Base-by-base conservation (phyloP, 2,329 filamentous ascomycete species). In the Fusarium neocosmosporiellum region DNA sequence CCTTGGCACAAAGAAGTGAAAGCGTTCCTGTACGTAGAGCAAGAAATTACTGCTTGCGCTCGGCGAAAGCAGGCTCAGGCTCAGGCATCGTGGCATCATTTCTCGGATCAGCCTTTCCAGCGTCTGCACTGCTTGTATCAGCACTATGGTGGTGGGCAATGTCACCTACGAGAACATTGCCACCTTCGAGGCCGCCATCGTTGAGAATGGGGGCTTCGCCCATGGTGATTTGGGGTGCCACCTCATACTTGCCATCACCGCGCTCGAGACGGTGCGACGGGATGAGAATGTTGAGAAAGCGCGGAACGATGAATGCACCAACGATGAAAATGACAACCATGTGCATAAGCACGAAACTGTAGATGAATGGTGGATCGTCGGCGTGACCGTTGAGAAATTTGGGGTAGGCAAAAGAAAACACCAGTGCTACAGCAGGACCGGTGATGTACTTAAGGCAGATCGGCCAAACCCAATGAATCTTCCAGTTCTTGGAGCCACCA, bases 401-500 rank as follows among this genome's bases (percentile, higher is more conserved):
- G 0, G 84, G 84, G 66, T 86, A 87, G 0, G 83, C 81, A 61
- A 87, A 86, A 41, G 83, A 84, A 67, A 84, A 84, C 31, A 86
- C 82, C n/a, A 87, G 82, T 8, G 82, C 82, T 0, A 87, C 78
- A 7, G 85, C 80, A 0, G 85, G 86, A 0, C 81, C 84, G 9
- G 83, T 83, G 24, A 86, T 70, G 27, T 85, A 87, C 8, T 85
- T 84, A 0, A 86, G 75, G 0, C 87, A 78, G 10, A 84, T 61
- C 0, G 86, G 84, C 77, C 86, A 85, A 71, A 87, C 82, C 33
- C 31, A 67, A 4, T 86, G 87, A 4, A 89, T 87, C 5, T 78
- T 82, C 87, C 87, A 88, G 70, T 89, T 89, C 11, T 83, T 84
- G 14, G 84, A 82, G 2, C 78, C 79, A 0, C n/a, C 27, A 0